phyloP scores from a whole-genome alignment of 768 basidiomycete genomes.

The Agrocybe pediades region DNA sequence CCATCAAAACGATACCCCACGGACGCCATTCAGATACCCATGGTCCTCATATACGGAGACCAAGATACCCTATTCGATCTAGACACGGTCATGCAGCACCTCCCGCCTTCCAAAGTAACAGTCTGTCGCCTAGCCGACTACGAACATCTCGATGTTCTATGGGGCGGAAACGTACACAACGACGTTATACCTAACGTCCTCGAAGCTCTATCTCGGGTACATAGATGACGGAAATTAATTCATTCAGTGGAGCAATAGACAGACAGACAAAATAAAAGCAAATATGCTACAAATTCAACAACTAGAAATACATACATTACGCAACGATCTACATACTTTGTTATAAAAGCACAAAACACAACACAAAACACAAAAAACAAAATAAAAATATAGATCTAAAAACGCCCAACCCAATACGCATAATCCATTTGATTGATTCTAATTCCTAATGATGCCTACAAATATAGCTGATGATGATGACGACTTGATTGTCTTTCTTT shows the following conservation, averaged over 20 bases:
- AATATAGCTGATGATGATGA: neutral
- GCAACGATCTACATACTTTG: neutral
- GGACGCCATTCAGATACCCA: conserved; percentile 15
- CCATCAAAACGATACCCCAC: conserved; percentile 16
- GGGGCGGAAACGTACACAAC: conserved; percentile 21
- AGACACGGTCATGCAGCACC: conserved; percentile 11
- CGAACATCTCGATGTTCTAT: conserved; percentile 22
- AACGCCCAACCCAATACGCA: neutral
- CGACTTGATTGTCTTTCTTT: neutral
- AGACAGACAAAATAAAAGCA: neutral
- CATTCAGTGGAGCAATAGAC: neutral
- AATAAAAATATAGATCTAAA: no score
- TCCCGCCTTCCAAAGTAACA: conserved; percentile 7
- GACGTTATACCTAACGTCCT: conserved; percentile 22
- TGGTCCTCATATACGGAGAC: conserved; percentile 19
- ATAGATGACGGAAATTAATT: neutral
- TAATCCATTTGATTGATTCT: neutral
- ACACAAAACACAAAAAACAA: neutral
- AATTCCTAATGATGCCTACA: neutral
- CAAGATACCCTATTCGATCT: conserved; percentile 16
- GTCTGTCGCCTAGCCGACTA: conserved; percentile 12
- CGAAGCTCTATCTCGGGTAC: conserved; percentile 7
- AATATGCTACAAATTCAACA: neutral
- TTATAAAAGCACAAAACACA: neutral
- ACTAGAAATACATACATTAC: neutral